Base-by-base conservation (phyloP, 768 basidiomycete species). In the Boletellus ananas region DNA sequence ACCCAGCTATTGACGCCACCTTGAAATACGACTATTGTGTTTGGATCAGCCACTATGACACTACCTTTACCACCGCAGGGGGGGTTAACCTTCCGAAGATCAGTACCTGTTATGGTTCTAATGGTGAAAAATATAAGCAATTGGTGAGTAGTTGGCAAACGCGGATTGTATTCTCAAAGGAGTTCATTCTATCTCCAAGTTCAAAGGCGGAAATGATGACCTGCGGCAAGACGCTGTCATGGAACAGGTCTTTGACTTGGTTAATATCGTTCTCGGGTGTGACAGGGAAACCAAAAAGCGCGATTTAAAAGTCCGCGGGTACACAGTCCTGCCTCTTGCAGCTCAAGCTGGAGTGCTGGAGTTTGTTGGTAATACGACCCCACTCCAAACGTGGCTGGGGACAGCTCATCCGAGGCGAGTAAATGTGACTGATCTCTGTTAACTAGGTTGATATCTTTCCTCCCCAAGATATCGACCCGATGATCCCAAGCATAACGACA, bases 181-280 rank as follows among this genome's bases (percentile, higher is more conserved):
- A 27, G 35, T 31, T 58, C 18, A 56, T 20, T 2, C n/a, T 41
- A 58, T 38, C 54, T 18, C 6, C 31, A 34, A 95, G 92, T 94
- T 93, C 71, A 97, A 99, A 66, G 92, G 92, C 4, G 87, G 87
- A 9, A 76, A 81, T 10, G 96, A 99, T 58, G 96, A 99, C 60
- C 66, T 96, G 40, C 84, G 96, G 35, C 96, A 99, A 68, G 96
- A 99, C 63, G 94, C 94, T 1, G 93, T 98, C 45, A 97, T 99
- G 94, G 92, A 97, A 61, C 96, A 99, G 68, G 92, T 96, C 2
- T 99, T 99, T 61, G 81, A 82, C 17, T 76, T 98, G 17, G 87
- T 94, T 49, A 97, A 98, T 55, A 69, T 78, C 9, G 78, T 97
- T 2, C 77, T 99, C 14, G 61, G 61, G 2, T 74, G 74, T 16